Evolutionary conservation across 352 stramenopile genomes (phyloP), one percentile per base, ranked within the genome.

Genomic region (Globisporangium parvum): DNA sequence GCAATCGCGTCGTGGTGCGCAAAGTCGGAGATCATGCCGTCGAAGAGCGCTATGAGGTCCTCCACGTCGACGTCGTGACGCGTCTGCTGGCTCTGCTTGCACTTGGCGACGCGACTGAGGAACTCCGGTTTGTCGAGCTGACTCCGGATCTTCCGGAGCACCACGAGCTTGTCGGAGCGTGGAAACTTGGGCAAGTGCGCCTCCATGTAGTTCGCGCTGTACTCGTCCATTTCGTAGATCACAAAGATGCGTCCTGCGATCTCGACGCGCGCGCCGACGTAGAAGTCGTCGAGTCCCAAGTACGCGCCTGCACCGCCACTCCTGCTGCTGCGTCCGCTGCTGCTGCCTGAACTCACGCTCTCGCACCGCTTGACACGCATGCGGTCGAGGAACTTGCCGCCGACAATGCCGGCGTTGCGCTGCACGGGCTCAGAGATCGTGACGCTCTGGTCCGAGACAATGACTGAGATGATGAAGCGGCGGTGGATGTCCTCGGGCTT

Each of bases 191-290:
- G 40, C n/a, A 67, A 49, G 35, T 84, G 77, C 8, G 59, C 57
- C 45, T 93, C 83, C 83, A 93, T 93, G 59, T 85, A 91, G 50
- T 87, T 87, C 46, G 80, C 75, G 47, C 77, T 91, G 66, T 93
- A 88, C 57, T 93, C 80, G 57, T 93, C 83, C 78, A 93, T 88
- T 61, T 93, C 82, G 47, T 80, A 87, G 26, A 93, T 76, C 15
- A 87, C 47, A 42, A 93, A 93, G 12, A 54, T 74, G 18, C 73
- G 78, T n/a, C 83, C 83, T 20, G 67, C 72, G 39, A 91, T 82
- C n/a, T 75, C 49, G 21, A 91, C 77, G 9, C 53, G 61, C 21
- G 80, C 80, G 28, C 83, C 83, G 20, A 93, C 69, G 60, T 79
- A 93, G 47, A 93, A 93, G 59, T 93, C 83, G 52, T 87, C 57